Percentiles rank a stretch among this genome's conserved stretches.
Conservation (phyloP, 192 early-diverging fungal genomes). For the Bifiguratus adelaidae region DNA sequence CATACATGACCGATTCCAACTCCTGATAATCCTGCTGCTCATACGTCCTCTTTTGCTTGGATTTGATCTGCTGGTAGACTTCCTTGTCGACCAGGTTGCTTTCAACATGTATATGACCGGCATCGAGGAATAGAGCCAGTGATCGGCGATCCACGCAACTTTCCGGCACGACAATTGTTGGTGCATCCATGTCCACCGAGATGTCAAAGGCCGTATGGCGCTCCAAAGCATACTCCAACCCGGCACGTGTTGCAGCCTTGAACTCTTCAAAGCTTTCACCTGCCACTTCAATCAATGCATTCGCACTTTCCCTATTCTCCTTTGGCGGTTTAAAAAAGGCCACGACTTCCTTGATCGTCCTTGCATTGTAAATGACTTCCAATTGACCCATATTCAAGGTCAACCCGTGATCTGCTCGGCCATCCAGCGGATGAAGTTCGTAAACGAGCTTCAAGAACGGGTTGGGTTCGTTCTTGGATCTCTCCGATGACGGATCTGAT, state of each 20-base stretch:
- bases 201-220: constrained; percentile 70
- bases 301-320: constrained; percentile 46
- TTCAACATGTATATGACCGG: constrained; percentile 67
- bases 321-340: constrained; percentile 64
- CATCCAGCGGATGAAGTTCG: constrained; percentile 65
- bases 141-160: not conserved
- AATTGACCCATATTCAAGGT: constrained; percentile 63
- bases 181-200: constrained; percentile 74
- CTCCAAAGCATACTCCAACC: constrained; percentile 65
- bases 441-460: constrained; percentile 50
- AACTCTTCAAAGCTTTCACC: constrained; percentile 60
- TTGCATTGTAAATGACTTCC: constrained; percentile 68
- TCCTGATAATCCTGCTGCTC: constrained; percentile 44
- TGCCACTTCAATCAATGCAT: constrained; percentile 50
- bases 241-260: constrained; percentile 64
- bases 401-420: constrained; percentile 60
- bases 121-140: constrained; percentile 60
- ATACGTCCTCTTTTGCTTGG: constrained; percentile 40
- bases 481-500: no score
- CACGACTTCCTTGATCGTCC: constrained; percentile 47
- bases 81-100: constrained; percentile 57
- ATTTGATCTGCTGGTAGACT: constrained; percentile 43
- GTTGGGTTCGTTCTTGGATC: not conserved
- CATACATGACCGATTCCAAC: constrained; percentile 65
- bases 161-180: constrained; percentile 70